Evolutionary conservation across 2,329 filamentous ascomycete species (phyloP), one percentile per base, ranked within the genome.

Genomic region (Cyclaneusma minus): DNA sequence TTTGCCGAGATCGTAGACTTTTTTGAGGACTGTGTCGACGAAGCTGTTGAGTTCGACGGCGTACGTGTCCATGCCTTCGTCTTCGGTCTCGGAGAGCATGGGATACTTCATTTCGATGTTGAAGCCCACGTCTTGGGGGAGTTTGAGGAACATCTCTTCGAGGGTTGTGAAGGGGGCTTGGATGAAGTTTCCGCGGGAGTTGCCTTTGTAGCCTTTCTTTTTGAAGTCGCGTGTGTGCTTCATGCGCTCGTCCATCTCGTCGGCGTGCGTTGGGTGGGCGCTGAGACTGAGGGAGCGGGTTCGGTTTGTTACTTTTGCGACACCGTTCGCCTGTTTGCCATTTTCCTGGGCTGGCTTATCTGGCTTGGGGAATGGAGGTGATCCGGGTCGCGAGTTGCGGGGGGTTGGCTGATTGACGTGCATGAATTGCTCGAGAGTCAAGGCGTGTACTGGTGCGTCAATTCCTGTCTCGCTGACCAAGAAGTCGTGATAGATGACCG

Each of bases 81-180:
- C 81, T 50, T 94, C 83, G 31, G 73, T 82, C 59, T 98, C 91
- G 48, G 87, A 78, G 21, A 98, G 68, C 85, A 95, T 95, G 4
- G 89, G 89, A 48, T 98, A 98, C 55, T 98, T 95, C 67, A 98
- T 80, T 58, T 98, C 89, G 40, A 98, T 92, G 52, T 98, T 95
- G 64, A 98, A 98, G 9, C 89, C 85, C 13, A 92, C 79, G 9
- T 69, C 63, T 35, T 78, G 67, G 0, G 84, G 83, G 0, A 98
- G 58, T 45, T 85, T 76, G 42, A 69, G 68, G 56, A 98, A 94
- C 48, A 95, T 73, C 35, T 94, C 83, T 50, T 94, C 84, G 4
- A 98, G 62, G 0, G 89, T 98, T 6, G 87, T 85, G 54, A 98
- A 98, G 0, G 87, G 84, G 0, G 81, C 83, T 49, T 95, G 87